A percentile compares a stretch with the other conserved stretches of the same genome.
Evolutionary conservation across 2,329 filamentous ascomycete species (phyloP).

Genomic region (Fusarium sambucinum): DNA sequence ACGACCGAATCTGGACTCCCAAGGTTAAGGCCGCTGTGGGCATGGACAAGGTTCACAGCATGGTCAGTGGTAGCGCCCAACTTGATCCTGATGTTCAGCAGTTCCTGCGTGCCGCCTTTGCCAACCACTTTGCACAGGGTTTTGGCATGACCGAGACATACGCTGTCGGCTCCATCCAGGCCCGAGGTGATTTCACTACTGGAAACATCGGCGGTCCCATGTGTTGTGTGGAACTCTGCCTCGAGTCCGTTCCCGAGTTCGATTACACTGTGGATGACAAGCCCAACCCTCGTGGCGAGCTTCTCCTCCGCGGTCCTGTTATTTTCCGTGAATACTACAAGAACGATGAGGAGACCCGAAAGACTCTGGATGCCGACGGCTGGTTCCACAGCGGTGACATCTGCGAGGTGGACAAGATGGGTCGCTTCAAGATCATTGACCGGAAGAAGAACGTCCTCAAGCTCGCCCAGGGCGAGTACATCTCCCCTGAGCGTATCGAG

Average conservation of each 20-base stretch:
- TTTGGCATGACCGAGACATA: slow-evolving; percentile 97
- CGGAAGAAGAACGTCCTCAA: slow-evolving; percentile 99
- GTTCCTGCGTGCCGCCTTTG: slow-evolving; percentile 87
- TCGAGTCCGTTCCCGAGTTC: slow-evolving; percentile 91
- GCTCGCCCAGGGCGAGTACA: slow-evolving; percentile 96
- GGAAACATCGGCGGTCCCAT: slow-evolving; percentile 86
- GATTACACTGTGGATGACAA: slow-evolving; percentile 91
- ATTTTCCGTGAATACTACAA: slow-evolving; percentile 91
- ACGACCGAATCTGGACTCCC: slow-evolving; percentile 89
- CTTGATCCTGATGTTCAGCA: slow-evolving; percentile 89
- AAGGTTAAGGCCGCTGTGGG: slow-evolving; percentile 89
- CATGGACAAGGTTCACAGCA: slow-evolving; percentile 76
- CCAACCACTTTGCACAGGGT: slow-evolving; percentile 83
- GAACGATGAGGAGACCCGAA: slow-evolving; percentile 87
- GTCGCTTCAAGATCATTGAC: slow-evolving; percentile 93
- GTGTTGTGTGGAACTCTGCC: slow-evolving; percentile 77
- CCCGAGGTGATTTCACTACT: slow-evolving; percentile 75
- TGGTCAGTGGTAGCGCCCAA: slow-evolving; percentile 91
- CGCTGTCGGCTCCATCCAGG: slow-evolving; percentile 78
- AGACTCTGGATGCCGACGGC: slow-evolving; percentile 85
- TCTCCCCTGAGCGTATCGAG: slow-evolving; percentile 96
- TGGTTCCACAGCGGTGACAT: slow-evolving; percentile 99
- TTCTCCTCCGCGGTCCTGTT: slow-evolving; percentile 83
- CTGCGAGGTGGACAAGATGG: slow-evolving; percentile 83
- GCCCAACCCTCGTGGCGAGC: slow-evolving; percentile 89